phyloP scores from a whole-genome alignment of 495 filamentous ascomycete species.

The Rusavskia elegans region DNA sequence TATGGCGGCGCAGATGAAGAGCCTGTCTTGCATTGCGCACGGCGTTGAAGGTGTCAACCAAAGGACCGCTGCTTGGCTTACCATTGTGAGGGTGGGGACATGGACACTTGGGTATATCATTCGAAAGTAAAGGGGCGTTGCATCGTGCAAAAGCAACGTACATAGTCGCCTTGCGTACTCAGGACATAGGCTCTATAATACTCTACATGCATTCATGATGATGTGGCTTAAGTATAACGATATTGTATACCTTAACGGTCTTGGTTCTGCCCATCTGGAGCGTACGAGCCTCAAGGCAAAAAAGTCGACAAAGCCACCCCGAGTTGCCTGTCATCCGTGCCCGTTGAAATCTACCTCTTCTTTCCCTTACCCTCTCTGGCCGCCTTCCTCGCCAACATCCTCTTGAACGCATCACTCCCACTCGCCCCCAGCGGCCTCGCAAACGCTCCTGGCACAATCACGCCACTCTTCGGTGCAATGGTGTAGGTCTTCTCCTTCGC shows the following conservation, averaged over 20 bases:
- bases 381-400: conserved; percentile 59
- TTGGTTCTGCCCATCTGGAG: too few relatives aligned
- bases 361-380: conserved; percentile 33
- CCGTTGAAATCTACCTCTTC: conserved; percentile 2
- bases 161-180: too few relatives aligned
- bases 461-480: conserved; percentile 52
- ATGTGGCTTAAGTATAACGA: too few relatives aligned
- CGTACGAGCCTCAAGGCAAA: too few relatives aligned
- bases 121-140: too few relatives aligned
- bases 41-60: neutral
- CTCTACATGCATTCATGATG: too few relatives aligned
- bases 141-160: too few relatives aligned
- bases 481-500: conserved; percentile 63
- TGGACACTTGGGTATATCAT: too few relatives aligned
- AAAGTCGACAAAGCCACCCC: neutral
- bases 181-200: too few relatives aligned
- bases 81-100: too few relatives aligned
- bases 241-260: too few relatives aligned
- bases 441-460: conserved; percentile 32
- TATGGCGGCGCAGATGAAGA: neutral
- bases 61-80: too few relatives aligned
- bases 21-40: neutral
- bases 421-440: conserved; percentile 52
- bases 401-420: conserved; percentile 67
- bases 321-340: neutral